Base-by-base conservation (phyloP, 2,329 filamentous ascomycete genomes). In the Fusarium sp. region DNA sequence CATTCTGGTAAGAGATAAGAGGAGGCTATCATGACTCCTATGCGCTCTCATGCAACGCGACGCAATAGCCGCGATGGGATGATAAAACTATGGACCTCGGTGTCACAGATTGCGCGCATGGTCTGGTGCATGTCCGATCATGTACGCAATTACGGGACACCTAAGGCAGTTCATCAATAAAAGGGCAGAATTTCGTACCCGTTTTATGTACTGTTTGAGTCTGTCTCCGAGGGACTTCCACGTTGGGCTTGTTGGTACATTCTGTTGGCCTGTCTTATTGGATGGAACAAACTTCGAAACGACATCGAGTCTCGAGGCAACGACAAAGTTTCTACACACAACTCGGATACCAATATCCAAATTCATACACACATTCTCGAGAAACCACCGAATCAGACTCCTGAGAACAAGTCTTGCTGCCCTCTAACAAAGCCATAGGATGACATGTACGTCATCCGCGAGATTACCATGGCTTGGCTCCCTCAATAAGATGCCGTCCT, bases 1-100 rank as follows among this genome's bases (percentile, higher is more conserved):
- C 30, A 63, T 43, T 30, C 6, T 43, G 22, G 22, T 25, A 22
- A 12, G 52, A 33, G 67, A 63, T 62, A 33, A 66, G 43, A 60
- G 20, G 20, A 60, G 20, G 38, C 27, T 33, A 67, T 73, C 66
- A 68, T 68, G 54, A 62, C 63, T 60, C 12, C 54, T 59, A 12
- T 45, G 15, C 14, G 7, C 37, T 37, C 54, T 58, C 32, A 58
- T 58, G 33, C 35, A 25, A 11, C 33, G 33, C 33, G 22, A 17
- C 20, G 32, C 25, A 40, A 40, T 40, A 33, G 27, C 27, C 33
- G 37, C 12, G 37, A 43, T 35, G 50, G 58, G 65, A 54, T 40
- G 57, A 59, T 12, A 27, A 25, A 27, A 25, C 43, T 27, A 50
- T 50, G 10, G 25, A 30, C 25, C 47, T 52, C 45, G 35, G 33